phyloP scores from a whole-genome alignment of 2,329 filamentous ascomycete genomes.

The Neobulgaria alba region DNA sequence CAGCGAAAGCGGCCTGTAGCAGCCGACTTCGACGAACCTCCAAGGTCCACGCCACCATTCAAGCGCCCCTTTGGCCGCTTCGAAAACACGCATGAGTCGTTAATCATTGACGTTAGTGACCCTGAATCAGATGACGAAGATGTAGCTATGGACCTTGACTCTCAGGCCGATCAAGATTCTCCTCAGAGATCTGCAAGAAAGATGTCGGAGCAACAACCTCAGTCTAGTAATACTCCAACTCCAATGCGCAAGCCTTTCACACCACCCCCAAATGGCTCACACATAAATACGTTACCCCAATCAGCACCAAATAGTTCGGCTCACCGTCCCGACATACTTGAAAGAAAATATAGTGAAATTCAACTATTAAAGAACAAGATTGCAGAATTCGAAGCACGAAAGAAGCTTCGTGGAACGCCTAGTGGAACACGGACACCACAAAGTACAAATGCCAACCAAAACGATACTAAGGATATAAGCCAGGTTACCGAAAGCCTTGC shows the following conservation, averaged over 20 bases:
- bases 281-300: slow-evolving; percentile 19
- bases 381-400: slow-evolving; percentile 25
- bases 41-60: slow-evolving; percentile 19
- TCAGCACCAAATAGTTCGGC: slow-evolving; percentile 12
- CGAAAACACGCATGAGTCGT: slow-evolving; percentile 44
- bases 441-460: slow-evolving; percentile 7
- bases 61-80: slow-evolving; percentile 55
- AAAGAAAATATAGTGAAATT: slow-evolving; percentile 48
- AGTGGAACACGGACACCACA: slow-evolving; percentile 25
- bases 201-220: slow-evolving; percentile 15
- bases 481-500: slow-evolving; percentile 5
- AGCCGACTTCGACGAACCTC: slow-evolving; percentile 58
- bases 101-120: slow-evolving; percentile 83
- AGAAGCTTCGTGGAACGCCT: slow-evolving; percentile 19
- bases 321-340: slow-evolving; percentile 33
- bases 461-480: slow-evolving; percentile 5
- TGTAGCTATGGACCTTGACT: slow-evolving; percentile 56
- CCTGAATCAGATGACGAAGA: slow-evolving; percentile 49
- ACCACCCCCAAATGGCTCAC: slow-evolving; percentile 18
- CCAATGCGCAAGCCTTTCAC: slow-evolving; percentile 19
- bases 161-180: slow-evolving; percentile 40
- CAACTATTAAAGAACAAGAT: slow-evolving; percentile 45
- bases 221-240: neutral
- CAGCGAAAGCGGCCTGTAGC: slow-evolving; percentile 54
- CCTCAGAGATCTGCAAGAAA: slow-evolving; percentile 15